Conservation (phyloP, 2,329 filamentous ascomycete genomes). For the Epichloe coenophiala region DNA sequence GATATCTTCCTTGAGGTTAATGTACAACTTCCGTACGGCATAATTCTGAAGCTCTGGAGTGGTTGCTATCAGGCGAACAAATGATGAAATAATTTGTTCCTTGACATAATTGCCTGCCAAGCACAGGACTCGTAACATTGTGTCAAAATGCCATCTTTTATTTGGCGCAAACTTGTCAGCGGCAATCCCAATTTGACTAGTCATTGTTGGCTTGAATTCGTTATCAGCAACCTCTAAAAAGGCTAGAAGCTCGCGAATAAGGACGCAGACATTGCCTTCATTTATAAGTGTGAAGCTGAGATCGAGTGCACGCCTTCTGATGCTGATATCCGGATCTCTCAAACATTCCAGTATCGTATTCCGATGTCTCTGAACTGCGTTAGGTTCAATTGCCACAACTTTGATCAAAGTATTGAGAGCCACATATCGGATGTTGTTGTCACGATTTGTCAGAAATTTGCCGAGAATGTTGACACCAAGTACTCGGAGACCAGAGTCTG, state of each 20-base stretch:
- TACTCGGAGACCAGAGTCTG: constrained; percentile 85
- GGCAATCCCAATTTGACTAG: constrained; percentile 91
- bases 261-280: constrained; percentile 83
- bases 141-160: constrained; percentile 97
- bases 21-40: constrained; percentile 87
- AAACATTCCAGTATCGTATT: constrained; percentile 97
- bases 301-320: constrained; percentile 85
- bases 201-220: constrained; percentile 98
- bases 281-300: constrained; percentile 98
- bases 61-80: constrained; percentile 88
- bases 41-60: constrained; percentile 93
- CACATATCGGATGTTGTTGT: constrained; percentile 98
- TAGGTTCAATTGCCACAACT: constrained; percentile 94
- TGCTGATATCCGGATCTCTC: constrained; percentile 95
- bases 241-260: constrained; percentile 83
- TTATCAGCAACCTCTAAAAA: constrained; percentile 96
- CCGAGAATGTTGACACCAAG: constrained; percentile 96
- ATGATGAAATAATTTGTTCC: constrained; percentile 93
- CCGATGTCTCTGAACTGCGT: constrained; percentile 89
- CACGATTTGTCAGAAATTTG: constrained; percentile 95
- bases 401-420: constrained; percentile 95
- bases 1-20: constrained; percentile 85
- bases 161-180: constrained; percentile 93
- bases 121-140: constrained; percentile 86
- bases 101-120: constrained; percentile 95